These are phyloP conservation scores for Krasilnikovozyma curviuscula DNA, from an alignment of 768 basidiomycete genomes.

Conservation along the genomic window DNA sequence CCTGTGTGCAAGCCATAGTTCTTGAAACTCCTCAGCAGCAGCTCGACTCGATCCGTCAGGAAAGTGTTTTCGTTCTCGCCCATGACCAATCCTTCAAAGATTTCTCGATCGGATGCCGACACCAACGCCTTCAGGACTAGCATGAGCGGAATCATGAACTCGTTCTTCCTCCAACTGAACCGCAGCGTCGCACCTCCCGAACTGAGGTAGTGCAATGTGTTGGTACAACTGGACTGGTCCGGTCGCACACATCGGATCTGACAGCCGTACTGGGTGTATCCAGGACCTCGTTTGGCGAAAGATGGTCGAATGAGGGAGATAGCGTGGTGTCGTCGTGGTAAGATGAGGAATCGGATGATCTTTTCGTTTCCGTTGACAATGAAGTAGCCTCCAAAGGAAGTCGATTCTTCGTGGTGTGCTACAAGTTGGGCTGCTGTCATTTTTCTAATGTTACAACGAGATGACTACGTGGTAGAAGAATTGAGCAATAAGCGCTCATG, in stretches of 20 bases:
- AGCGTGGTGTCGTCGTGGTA: conserved; percentile 88
- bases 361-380: conserved; percentile 98
- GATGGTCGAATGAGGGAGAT: conserved; percentile 77
- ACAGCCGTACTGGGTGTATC: conserved; percentile 83
- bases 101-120: conserved; percentile 78
- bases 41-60: conserved; percentile 86
- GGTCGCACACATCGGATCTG: conserved; percentile 86
- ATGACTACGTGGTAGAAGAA: conserved; percentile 38
- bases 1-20: conserved; percentile 71
- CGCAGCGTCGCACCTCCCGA: conserved; percentile 93
- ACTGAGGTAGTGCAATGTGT: conserved; percentile 90
- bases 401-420: conserved; percentile 77
- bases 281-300: conserved; percentile 61
- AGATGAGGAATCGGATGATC: conserved; percentile 88
- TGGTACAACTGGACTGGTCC: conserved; percentile 83
- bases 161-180: conserved; percentile 92
- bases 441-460: conserved; percentile 71
- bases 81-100: conserved; percentile 92
- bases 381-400: conserved; percentile 98
- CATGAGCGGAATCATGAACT: conserved; percentile 96
- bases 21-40: conserved; percentile 86
- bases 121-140: conserved; percentile 84
- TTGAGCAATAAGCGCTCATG: not conserved
- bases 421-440: conserved; percentile 76
- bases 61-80: conserved; percentile 94